Conservation (phyloP, 2,329 filamentous ascomycete genomes). For the Gliomastix tumulicola region DNA sequence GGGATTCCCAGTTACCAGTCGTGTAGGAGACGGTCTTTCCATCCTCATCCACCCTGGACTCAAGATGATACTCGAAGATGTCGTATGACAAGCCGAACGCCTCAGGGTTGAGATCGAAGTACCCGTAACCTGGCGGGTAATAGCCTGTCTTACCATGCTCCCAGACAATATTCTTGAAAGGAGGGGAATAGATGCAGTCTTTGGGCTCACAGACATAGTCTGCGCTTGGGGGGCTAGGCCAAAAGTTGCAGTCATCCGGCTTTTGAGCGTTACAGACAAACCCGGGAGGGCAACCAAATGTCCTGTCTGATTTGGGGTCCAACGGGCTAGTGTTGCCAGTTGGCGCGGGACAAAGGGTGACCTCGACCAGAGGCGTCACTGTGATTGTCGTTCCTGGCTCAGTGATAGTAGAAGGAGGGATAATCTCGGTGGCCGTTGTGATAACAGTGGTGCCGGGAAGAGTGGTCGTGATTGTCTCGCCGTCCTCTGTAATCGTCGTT, state of each 20-base stretch:
- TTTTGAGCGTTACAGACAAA: conserved; percentile 45
- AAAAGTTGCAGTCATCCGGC: conserved; percentile 43
- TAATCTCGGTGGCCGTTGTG: conserved; percentile 19
- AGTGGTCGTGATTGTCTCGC: conserved; percentile 18
- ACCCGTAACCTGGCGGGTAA: conserved; percentile 42
- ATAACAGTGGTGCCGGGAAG: conserved; percentile 16
- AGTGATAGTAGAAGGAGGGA: conserved; percentile 17
- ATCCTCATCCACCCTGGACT: conserved; percentile 24
- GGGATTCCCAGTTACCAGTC: conserved; percentile 50
- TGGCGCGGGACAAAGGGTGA: conserved; percentile 36
- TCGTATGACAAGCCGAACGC: conserved; percentile 57
- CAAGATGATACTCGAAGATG: conserved; percentile 45
- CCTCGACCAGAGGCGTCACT: conserved; percentile 15
- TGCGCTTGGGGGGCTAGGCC: conserved; percentile 34
- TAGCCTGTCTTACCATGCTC: conserved; percentile 34
- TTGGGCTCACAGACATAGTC: conserved; percentile 37
- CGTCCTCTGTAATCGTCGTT: conserved; percentile 20
- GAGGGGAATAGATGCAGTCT: conserved; percentile 36
- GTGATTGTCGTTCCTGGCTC: conserved; percentile 18
- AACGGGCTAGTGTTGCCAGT: conserved; percentile 25
- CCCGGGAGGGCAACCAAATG: conserved; percentile 48
- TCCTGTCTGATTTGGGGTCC: conserved; percentile 29
- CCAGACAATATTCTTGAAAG: conserved; percentile 31
- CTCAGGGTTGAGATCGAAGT: conserved; percentile 57
- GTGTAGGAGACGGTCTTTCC: conserved; percentile 34